A percentile compares a stretch with the other conserved stretches of the same genome.
Conservation (phyloP, 176 grass and related monocot species). For the maize (Zea mays) region Zm-B73-REFERENCE-NAM-5.0 NC_050101.1:10425001-10425500, state of each 20-base stretch:
- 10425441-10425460: not conserved
- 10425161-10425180: not conserved
- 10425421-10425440: not conserved
- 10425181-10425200: not conserved
- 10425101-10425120: too few species aligned
- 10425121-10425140: too few species aligned
- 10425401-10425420: not conserved
- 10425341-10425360: not conserved
- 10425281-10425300: not conserved
- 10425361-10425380: not conserved
- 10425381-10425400: not conserved
- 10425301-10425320: not conserved
- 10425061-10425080: too few species aligned
- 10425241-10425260: not conserved
- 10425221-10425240: not conserved
- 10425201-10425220: not conserved
- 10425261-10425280: not conserved
- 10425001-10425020: too few species aligned
- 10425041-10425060: too few species aligned
- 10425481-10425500: not conserved
- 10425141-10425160: not conserved
- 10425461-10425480: conserved; percentile 29
- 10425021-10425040: too few species aligned
- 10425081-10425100: too few species aligned
- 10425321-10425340: not conserved